These are phyloP conservation scores for Aspergillus heteromorphus DNA, from an alignment of 495 filamentous ascomycete species.

Conservation along the genomic window DNA sequence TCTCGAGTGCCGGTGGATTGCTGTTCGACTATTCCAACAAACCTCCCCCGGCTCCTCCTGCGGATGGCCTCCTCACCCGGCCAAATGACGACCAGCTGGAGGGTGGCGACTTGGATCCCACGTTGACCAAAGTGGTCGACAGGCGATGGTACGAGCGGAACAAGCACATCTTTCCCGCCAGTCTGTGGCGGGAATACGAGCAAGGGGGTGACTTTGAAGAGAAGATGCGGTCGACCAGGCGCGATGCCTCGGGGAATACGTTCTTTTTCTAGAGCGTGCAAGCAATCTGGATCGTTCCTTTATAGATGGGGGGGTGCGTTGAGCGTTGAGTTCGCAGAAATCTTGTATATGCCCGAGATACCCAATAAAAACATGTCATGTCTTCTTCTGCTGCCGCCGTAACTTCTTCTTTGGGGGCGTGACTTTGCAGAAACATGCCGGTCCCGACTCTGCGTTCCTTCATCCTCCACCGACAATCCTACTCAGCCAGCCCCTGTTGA, in stretches of 20 bases:
- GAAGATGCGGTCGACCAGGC: conserved; percentile 57
- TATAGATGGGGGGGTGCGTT: conserved; percentile 10
- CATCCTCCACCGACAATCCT: background rate
- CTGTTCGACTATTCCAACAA: conserved; percentile 77
- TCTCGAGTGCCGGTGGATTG: conserved; percentile 44
- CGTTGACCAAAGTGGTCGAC: conserved; percentile 91
- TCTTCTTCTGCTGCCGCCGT: background rate
- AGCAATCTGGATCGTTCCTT: no score
- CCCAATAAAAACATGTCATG: conserved; percentile 7
- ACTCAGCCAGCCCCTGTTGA: background rate
- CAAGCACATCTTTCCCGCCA: conserved; percentile 96
- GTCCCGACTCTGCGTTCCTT: background rate
- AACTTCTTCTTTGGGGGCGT: background rate
- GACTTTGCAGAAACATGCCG: background rate
- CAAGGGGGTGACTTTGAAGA: conserved; percentile 78
- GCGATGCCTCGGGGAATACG: conserved; percentile 81
- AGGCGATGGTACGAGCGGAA: conserved; percentile 94
- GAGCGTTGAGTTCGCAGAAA: background rate
- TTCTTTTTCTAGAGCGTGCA: conserved; percentile 84
- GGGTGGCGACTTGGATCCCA: conserved; percentile 72
- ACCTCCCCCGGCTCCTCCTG: conserved; percentile 30
- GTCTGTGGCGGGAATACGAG: conserved; percentile 93
- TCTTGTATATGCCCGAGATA: conserved; percentile 16
- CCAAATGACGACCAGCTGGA: conserved; percentile 56
- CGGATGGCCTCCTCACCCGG: conserved; percentile 42